Evolutionary conservation across 768 basidiomycete species (phyloP).

Genomic region (Pleurotus tuoliensis): DNA sequence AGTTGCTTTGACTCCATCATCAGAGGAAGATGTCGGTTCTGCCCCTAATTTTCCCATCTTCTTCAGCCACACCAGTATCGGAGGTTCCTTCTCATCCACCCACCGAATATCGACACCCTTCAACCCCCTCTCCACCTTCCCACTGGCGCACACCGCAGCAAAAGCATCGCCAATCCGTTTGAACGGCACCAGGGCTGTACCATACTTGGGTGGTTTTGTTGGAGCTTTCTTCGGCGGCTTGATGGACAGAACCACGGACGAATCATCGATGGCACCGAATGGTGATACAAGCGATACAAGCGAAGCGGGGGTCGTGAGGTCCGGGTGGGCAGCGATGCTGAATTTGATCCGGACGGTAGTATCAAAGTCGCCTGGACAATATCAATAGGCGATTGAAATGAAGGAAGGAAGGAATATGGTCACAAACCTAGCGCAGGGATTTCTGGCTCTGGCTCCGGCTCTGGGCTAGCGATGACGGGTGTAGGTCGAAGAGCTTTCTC

Average conservation of each 20-base stretch:
- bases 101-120: slow-evolving; percentile 67
- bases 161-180: slow-evolving; percentile 74
- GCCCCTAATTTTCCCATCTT: slow-evolving; percentile 61
- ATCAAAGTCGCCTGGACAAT: slow-evolving; percentile 51
- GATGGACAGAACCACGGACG: slow-evolving; percentile 64
- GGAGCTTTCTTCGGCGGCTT: slow-evolving; percentile 55
- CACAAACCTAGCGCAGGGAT: slow-evolving; percentile 54
- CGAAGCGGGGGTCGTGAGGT: slow-evolving; percentile 46
- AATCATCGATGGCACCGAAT: slow-evolving; percentile 62
- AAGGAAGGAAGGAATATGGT: background rate
- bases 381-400: slow-evolving; percentile 7
- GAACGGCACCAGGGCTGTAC: slow-evolving; percentile 73
- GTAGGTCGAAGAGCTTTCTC: slow-evolving; percentile 44
- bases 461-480: slow-evolving; percentile 14
- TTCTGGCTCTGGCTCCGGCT: slow-evolving; percentile 31
- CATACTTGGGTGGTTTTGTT: slow-evolving; percentile 58
- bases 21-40: slow-evolving; percentile 8
- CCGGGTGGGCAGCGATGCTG: slow-evolving; percentile 50
- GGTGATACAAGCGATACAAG: slow-evolving; percentile 49
- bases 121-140: slow-evolving; percentile 45
- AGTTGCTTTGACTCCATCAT: background rate
- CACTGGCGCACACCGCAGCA: slow-evolving; percentile 64
- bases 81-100: slow-evolving; percentile 74
- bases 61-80: slow-evolving; percentile 68
- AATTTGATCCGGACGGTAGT: slow-evolving; percentile 78